Evolutionary conservation across 768 basidiomycete species (phyloP), one percentile per base, ranked within the genome.

Genomic region (Pleurotus cornucopiae): DNA sequence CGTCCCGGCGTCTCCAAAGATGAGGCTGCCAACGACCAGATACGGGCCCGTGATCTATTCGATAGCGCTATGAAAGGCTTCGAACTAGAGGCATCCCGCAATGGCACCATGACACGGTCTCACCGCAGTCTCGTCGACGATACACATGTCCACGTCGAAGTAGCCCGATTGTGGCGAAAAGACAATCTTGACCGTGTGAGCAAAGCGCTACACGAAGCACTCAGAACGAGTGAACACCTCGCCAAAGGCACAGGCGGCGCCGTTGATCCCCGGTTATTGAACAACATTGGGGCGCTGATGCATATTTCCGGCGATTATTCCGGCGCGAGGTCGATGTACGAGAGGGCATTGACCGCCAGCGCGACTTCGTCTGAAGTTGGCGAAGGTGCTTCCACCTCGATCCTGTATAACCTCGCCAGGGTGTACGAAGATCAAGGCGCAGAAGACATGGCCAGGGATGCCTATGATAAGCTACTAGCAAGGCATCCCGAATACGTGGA

Each of bases 401-500:
- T 94, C 21, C 72, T 94, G 45, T 98, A 92, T 71, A 99, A 99
- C 66, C 83, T 98, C 20, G 97, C 90, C 0, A 77, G 94, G 57
- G 87, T 89, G 13, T 95, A 94, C 63, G 97, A 99, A 69, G 92
- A 94, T 46, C 76, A 82, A 53, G 88, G 88, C 1, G 86, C 91
- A 37, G 77, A 79, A 4, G 76, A 71, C 1, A 77, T 86, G 58
- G 95, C 96, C 2, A 86, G 79, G 60, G 91, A 89, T 61, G 93
- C 91, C 1, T 98, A 95, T 63, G 83, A 87, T 47, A 93, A 94
- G 69, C 76, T 98, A 6, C 71, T 98, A 37, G 74, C 83, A n/a
- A 79, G 89, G 53, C 96, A 98, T 76, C 93, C 95, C 1, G 97
- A 98, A 71, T 98, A 96, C 66, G 82, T 94, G 20, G 96, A 98